Base-by-base conservation (phyloP, 352 stramenopile species). In the Phytophthora ramorum region DNA sequence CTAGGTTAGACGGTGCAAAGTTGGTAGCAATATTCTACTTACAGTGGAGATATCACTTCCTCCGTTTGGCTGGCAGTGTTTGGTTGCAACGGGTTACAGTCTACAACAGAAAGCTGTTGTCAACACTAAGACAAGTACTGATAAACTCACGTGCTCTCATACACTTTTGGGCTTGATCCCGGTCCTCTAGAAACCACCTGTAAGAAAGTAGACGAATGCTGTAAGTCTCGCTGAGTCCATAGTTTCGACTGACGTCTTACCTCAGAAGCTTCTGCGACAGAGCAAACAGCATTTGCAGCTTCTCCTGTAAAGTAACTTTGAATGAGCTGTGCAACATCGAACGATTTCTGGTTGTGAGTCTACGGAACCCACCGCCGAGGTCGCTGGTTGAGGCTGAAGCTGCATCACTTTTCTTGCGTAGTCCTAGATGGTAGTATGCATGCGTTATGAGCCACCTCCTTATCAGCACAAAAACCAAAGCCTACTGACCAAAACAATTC, bases 221-320 rank as follows among this genome's bases (percentile, higher is more conserved):
- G 14, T 54, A 34, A 54, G 43, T 62, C 34, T 62, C 19, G 9
- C 4, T 40, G n/a, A 51, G 24, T 8, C 14, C 9, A 37, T 26
- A 10, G 5, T 16, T 26, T 49, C 3, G 19, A 35, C 19, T 34
- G 28, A 8, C 14, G 20, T 47, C 70, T 34, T 60, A 78, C 71
- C 61, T 75, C 38, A 78, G 43, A 35, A 78, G 44, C 49, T 78
- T 78, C 45, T 78, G 66, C 10, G 71, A 73, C 48, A 78, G 53
- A 26, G 69, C 66, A 58, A 78, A 78, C 10, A 78, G 53, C 71
- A 78, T 78, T 56, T 78, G 66, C 20, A 78, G 19, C 43, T 78
- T 78, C 26, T 75, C 71, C 71, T 78, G 48, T 16, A 53, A 22
- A 30, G 37, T 52, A 14, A 32, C 0, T 45, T 35, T 17, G n/a